Base-by-base conservation (phyloP, 208 protist genomes). In the Crithidia thermophila region DNA sequence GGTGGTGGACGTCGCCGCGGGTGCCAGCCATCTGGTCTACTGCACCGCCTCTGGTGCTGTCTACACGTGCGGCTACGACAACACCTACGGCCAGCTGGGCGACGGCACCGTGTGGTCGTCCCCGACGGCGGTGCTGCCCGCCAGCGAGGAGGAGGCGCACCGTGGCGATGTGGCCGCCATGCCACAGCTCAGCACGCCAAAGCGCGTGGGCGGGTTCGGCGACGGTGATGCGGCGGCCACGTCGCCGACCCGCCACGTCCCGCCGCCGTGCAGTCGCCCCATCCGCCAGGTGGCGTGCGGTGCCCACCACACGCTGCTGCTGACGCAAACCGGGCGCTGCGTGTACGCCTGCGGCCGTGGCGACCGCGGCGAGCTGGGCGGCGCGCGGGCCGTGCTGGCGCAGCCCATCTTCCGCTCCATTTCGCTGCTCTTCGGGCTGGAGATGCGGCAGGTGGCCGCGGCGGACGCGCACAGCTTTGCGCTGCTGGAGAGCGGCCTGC, bases 41-140 rank as follows among this genome's bases (percentile, higher is more conserved):
- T 93, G 87, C 71, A 95, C 85, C 10, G 65, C 67, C 4, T 81
- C 80, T 11, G 90, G 90, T 40, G 73, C 75, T 3, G 84, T 92
- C 8, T 93, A 84, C 79, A 90, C 60, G 20, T 90, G 85, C 52
- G 87, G 90, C 50, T 93, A 81, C 63, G 72, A 81, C 60, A 95
- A 95, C 58, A 75, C 58, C 18, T 82, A 91, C 67, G 90, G 90
- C 11, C 90, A 95, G 76, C 79, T 95, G 27, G 90, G 90, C 20
- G 86, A 93, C 65, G 90, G 85, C 30, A 84, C 76, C 4, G 77
- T 95, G 31, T 95, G 90, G 88, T 75, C 68, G 4, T 13, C 46
- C 21, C 34, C 43, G 9, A 20, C 39, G 31, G 30, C 51, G 1
- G 49, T 42, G 10, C 34, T 14, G 18, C 34, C 47, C 50, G 13